Base-by-base conservation (phyloP, 2,329 filamentous ascomycete species). In the Monascus ruber region DNA sequence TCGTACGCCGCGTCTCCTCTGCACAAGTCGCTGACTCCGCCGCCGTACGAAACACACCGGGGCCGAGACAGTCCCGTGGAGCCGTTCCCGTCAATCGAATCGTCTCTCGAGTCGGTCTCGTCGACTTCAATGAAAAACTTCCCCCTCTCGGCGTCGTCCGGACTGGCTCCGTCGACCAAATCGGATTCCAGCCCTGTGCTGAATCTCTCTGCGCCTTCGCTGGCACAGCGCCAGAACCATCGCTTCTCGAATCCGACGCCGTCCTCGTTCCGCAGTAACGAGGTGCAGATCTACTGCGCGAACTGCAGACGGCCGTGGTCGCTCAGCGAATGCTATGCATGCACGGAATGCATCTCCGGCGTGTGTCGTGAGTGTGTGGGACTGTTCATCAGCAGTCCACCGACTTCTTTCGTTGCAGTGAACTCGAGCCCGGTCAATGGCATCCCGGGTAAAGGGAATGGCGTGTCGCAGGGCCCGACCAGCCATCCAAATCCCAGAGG, bases 291-390 rank as follows among this genome's bases (percentile, higher is more conserved):
- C 33, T 94, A 94, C 59, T 96, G 89, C 59, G 85, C 88, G 17
- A 84, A 83, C 35, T 96, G 89, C 56, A 79, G 85, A 47, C 77
- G 81, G 31, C 71, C 87, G 11, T 88, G 82, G 37, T 68, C 81
- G 7, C 68, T 96, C 25, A 81, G 79, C 53, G 83, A 89, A 53
- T 91, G 85, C 28, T 95, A 87, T 56, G 89, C 89, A 24, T 96
- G 89, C 60, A 94, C 88, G 1, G 88, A 95, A 62, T 96, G 91
- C 60, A 94, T 96, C 47, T 94, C 86, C 58, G 89, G 88, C 10
- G 74, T 96, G 36, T 96, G 91, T 62, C 78, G 81, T 47, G 79
- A 86, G 42, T 96, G 89, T 54, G 86, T 95, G 42, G 54, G 56
- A 39, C 57, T 63, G 56, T 66, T 68, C 48, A 61, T 66, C 37